Base-by-base conservation (phyloP, 495 filamentous ascomycete genomes). In the Parachaetomium inaequale region DNA sequence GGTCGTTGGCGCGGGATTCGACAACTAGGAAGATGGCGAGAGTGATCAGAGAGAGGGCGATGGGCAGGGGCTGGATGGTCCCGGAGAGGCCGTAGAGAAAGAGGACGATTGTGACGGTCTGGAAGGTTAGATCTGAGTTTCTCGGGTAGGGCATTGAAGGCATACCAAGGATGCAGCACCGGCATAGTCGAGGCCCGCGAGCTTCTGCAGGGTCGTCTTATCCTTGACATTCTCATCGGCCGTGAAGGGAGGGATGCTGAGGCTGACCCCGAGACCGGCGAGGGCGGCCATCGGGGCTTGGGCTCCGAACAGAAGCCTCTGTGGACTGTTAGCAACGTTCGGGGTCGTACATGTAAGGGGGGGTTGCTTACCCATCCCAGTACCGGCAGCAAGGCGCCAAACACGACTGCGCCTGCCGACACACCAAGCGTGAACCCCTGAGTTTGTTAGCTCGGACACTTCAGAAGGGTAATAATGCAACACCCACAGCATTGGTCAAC, bases 251-350 rank as follows among this genome's bases (percentile, higher is more conserved):
- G 86, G 86, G 49, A 89, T 84, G 57, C 82, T 82, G 19, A 86
- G 72, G 63, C 81, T 87, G 14, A 88, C 75, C 0, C 81, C 76
- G 0, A 83, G 68, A 3, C 86, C 87, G 5, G 82, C 78, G 0
- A 86, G 15, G 3, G 90, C 49, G 21, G 79, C 75, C 0, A 85
- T 47, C 0, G 87, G 87, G 7, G 82, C 77, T 68, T 92, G 89
- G 11, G 83, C 67, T 78, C 82, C 87, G 70, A 91, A 92, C 10
- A 93, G 74, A 23, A 82, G 73, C 55, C 88, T 79, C 88, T 89
- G 61, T 2, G 28, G 40, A 21, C 1, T 10, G 45, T 68, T 26
- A 67, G 62, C 19, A 4, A 32, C 12, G 19, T n/a, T 31, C 8
- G n/a, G 28, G 12, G 14, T n/a, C 4, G 0, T 7, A 23, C 11